phyloP scores from a whole-genome alignment of 2,329 filamentous ascomycete species.

The Botrytis deweyae region DNA sequence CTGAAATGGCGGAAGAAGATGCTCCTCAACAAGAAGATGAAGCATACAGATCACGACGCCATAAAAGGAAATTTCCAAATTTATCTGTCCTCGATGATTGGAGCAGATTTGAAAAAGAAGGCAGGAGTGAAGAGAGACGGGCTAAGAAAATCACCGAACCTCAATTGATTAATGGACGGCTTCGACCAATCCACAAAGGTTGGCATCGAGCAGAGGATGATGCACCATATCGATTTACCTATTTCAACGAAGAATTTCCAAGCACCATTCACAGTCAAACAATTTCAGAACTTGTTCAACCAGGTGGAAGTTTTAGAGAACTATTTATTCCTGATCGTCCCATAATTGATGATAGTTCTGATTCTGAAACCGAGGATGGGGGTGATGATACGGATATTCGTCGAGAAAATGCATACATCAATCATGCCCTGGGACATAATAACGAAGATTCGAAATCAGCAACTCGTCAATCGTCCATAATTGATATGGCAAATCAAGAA shows the following conservation, averaged over 20 bases:
- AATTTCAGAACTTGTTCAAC: constrained; percentile 88
- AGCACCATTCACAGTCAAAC: constrained; percentile 95
- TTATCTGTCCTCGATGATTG: constrained; percentile 81
- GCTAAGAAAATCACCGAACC: constrained; percentile 93
- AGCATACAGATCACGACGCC: constrained; percentile 46
- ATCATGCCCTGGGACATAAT: constrained; percentile 31
- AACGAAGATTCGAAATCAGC: constrained; percentile 47
- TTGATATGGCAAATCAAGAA: constrained; percentile 30
- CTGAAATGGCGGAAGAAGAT: constrained; percentile 80
- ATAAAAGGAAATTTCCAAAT: constrained; percentile 81
- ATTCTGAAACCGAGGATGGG: constrained; percentile 56
- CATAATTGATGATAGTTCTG: constrained; percentile 68
- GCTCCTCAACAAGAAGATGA: constrained; percentile 50
- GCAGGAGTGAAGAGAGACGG: constrained; percentile 75
- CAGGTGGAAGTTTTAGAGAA: constrained; percentile 78
- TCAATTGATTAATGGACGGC: constrained; percentile 82
- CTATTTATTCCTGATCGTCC: constrained; percentile 88
- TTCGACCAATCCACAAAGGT: constrained; percentile 73
- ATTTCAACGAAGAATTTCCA: constrained; percentile 96
- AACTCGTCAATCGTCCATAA: constrained; percentile 44
- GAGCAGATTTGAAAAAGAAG: constrained; percentile 87
- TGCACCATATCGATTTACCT: constrained; percentile 90
- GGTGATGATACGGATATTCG: constrained; percentile 29
- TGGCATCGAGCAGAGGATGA: constrained; percentile 92
- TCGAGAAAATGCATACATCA: constrained; percentile 37